Conservation (phyloP, 495 filamentous ascomycete genomes). For the Coniosporium apollinis region DNA sequence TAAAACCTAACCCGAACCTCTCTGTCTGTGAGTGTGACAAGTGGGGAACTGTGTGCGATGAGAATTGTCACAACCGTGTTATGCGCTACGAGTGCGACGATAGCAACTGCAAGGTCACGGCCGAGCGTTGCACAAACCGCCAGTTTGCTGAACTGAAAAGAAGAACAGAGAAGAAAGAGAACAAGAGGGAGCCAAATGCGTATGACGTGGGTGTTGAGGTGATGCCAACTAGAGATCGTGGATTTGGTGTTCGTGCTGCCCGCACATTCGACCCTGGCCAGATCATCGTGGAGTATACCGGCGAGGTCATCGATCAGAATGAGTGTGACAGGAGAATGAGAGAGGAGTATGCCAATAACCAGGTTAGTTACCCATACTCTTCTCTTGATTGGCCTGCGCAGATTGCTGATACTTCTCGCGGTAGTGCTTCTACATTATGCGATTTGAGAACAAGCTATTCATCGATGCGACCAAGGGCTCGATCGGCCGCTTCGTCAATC, state of each 20-base stretch:
- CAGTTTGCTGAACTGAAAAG: slow-evolving; percentile 53
- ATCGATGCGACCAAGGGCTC: slow-evolving; percentile 92
- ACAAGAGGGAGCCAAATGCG: slow-evolving; percentile 36
- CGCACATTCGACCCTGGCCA: slow-evolving; percentile 75
- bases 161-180: slow-evolving; percentile 1
- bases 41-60: slow-evolving; percentile 63
- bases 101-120: slow-evolving; percentile 64
- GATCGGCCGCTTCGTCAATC: slow-evolving; percentile 95
- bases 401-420: slow-evolving; percentile 3
- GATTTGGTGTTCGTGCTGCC: slow-evolving; percentile 81
- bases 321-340: slow-evolving; percentile 91
- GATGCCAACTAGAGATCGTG: slow-evolving; percentile 72
- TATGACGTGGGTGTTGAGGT: slow-evolving; percentile 90
- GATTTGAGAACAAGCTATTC: slow-evolving; percentile 95
- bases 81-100: slow-evolving; percentile 97
- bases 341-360: slow-evolving; percentile 76
- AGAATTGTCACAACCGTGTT: slow-evolving; percentile 79
- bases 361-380: slow-evolving; percentile 37
- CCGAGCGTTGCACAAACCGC: slow-evolving; percentile 62
- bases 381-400: slow-evolving; percentile 3
- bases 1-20: slow-evolving; percentile 54
- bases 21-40: slow-evolving; percentile 58
- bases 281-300: slow-evolving; percentile 95
- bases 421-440: slow-evolving; percentile 95
- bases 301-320: slow-evolving; percentile 86